Base-by-base conservation (phyloP, 2,329 filamentous ascomycete species). In the Byssochlamys sp. region DNA sequence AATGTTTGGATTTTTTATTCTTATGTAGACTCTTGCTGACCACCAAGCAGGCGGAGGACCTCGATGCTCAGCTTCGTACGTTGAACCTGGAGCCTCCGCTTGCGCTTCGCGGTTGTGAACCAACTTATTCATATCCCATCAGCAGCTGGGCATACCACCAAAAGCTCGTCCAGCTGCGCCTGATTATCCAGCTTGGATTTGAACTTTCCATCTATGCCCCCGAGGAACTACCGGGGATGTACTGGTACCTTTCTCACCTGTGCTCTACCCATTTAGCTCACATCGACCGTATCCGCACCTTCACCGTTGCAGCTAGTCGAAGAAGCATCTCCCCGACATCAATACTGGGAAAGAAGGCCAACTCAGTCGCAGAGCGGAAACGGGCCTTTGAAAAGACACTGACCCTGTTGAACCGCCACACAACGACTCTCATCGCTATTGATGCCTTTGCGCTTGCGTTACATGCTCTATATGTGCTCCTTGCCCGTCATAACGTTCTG, bases 131-230 rank as follows among this genome's bases (percentile, higher is more conserved):
- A 0, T 87, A 89, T 55, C 86, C 90, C 0, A 79, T 97, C 0
- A 90, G 89, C 1, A 91, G 88, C 2, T 99, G 94, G 94, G 84
- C 86, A 0, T 95, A 92, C 66, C 82, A 91, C 59, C 89, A 95
- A 73, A 97, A 96, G 72, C 80, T 96, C n/a, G 84, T 83, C 29
- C 84, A 92, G 66, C 90, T 96, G 81, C 87, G 92, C 69, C 88
- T 86, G 78, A 87, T 95, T 52, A 81, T 96, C 14, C 89, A 96
- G 68, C 84, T 96, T 31, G 94, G 95, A 11, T 97, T 99, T 71
- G 94, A 99, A 73, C 85, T 96, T 11, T 87, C 92, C 50, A 83
- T 96, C 9, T 97, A 97, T 72, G 85, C 92, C 55, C 81, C 85
- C 0, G 88, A 95, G 70, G 94, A 99, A 71, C 79, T 94, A 9